Base-by-base conservation (phyloP, 768 basidiomycete genomes). In the Hortiboletus campestris region DNA sequence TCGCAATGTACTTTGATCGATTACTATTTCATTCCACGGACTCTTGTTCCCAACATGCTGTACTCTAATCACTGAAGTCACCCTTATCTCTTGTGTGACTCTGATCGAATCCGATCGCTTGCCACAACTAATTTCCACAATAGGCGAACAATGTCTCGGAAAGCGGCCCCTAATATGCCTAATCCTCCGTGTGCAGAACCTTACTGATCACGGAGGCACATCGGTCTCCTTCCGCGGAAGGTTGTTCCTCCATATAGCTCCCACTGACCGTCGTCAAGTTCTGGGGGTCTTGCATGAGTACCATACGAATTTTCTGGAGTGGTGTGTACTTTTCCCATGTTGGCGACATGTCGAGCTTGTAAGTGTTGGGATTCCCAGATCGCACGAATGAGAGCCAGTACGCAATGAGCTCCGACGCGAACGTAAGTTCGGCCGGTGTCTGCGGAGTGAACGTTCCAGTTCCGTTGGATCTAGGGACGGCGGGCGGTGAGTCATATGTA, bases 351-450 rank as follows among this genome's bases (percentile, higher is more conserved):
- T 73, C 58, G 2, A 84, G 75, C 63, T 81, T 84, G 70, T 75
- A 73, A 7, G 77, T 77, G 67, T 84, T 86, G 0, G 83, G 84
- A 63, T 84, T 67, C 2, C 76, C 76, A 1, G 78, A 64, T 40
- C 83, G 81, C 20, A 85, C 83, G 57, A 86, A 85, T 3, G 83
- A 86, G 7, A 86, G 68, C 83, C 84, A 85, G 65, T 86, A 85
- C 8, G 81, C 84, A 41, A 84, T 83, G 31, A 84, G 71, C 65
- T 86, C 86, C 35, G 75, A 67, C 0, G 82, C 79, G 57, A 86
- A 86, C 8, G 79, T 77, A 2, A 59, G 64, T 59, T 85, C 78
- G 10, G 74, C 67, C 0, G 77, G 72, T 11, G 76, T 78, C 69
- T 80, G 71, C 3, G 74, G 66, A 2, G 75, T 73, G 65, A 84